Conservation (phyloP, 805 yeast genomes). For the Yamadazyma nakazawae region DNA sequence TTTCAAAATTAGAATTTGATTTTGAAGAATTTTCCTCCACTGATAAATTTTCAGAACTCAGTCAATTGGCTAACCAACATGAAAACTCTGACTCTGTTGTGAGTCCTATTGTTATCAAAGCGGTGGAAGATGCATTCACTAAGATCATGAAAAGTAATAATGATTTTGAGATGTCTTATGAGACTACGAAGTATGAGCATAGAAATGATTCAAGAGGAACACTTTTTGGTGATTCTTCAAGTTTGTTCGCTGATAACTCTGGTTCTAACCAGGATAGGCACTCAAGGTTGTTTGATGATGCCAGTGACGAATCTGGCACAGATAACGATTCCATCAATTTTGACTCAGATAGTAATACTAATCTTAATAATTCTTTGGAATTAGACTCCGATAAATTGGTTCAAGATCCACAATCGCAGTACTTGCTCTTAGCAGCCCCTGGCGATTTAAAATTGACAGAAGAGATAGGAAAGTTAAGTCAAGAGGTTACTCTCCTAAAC, state of each 20-base stretch:
- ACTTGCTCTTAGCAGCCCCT: conserved; percentile 53
- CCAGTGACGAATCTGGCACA: conserved; percentile 30
- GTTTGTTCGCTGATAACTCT: conserved; percentile 1
- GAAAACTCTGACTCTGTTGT: conserved; percentile 18
- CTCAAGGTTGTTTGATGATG: conserved; percentile 34
- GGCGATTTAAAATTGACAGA: conserved; percentile 64
- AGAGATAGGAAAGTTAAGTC: conserved; percentile 57
- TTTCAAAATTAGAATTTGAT: conserved; percentile 45
- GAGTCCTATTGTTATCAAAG: conserved; percentile 42
- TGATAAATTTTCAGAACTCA: conserved; percentile 5
- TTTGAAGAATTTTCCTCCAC: conserved; percentile 10
- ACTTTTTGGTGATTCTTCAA: conserved; percentile 28
- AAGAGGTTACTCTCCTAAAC: conserved; percentile 54
- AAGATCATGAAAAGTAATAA: conserved; percentile 44
- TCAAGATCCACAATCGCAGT: conserved; percentile 12
- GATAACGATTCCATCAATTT: conserved; percentile 30
- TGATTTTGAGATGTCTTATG: conserved; percentile 4
- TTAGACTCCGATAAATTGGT: conserved; percentile 7
- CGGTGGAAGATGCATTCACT: conserved; percentile 66
- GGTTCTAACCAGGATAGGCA: conserved; percentile 13
- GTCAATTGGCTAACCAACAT: conserved; percentile 2
- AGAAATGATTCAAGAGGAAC: conserved; percentile 10
- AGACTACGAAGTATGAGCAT: neutral
- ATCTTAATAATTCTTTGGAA: conserved; percentile 15
- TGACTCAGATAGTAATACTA: conserved; percentile 18